Evolutionary conservation across 805 yeast genomes (phyloP), one percentile per base, ranked within the genome.

Genomic region (Barnettozyma wickerhamii): DNA sequence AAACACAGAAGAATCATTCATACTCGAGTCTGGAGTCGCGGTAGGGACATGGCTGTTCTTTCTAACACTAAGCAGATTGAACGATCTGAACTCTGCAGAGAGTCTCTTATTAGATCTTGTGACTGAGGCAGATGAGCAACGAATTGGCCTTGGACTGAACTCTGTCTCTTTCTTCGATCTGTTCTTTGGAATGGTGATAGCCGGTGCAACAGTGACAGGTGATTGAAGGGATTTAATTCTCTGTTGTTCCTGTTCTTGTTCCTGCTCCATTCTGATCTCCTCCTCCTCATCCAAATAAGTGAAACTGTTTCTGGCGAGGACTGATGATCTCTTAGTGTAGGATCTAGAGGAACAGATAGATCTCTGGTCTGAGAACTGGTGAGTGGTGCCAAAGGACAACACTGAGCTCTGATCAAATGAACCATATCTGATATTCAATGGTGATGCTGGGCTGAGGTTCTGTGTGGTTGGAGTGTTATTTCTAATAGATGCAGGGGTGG

Each of bases 11-110:
- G 28, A 24, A 10, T 47, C 45, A 15, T 28, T 33, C 9, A 42
- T 10, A 0, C 53, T 46, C 12, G 46, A 39, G 24, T 49, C 51
- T 3, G 53, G 55, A 3, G 55, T n/a, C n/a, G n/a, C n/a, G n/a
- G n/a, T 44, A 4, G 40, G 43, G 21, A 40, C 42, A 10, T 27
- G 39, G 1, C 33, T 24, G 14, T 37, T 40, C 4, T 33, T 27
- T 19, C 35, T 47, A 9, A 46, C 30, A n/a, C 40, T 24, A 12
- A 46, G 27, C 5, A 43, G 26, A 19, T 43, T 46, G 29, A 43
- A 35, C 14, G 47, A 40, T 35, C 24, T 35, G 19, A 34, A 12
- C 4, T 32, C 39, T 6, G 40, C 19, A 18, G 47, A 35, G 10
- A 12, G 18, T 23, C 19, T 33, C 30, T 32, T 42, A 7, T 29